These are phyloP conservation scores for Paramecium biaurelia DNA, from an alignment of 73 alveolate genomes.

Conservation along the genomic window DNA sequence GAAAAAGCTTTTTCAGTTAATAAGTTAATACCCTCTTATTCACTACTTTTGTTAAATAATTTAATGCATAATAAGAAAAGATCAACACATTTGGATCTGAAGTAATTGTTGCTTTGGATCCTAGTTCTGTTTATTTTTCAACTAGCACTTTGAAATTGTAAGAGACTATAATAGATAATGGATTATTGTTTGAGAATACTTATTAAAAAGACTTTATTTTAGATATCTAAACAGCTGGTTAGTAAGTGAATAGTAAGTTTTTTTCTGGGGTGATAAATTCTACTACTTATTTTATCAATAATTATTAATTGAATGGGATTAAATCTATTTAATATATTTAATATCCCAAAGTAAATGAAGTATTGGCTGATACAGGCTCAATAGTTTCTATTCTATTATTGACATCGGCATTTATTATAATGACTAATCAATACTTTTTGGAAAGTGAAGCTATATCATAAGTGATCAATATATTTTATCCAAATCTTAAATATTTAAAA, in stretches of 20 bases:
- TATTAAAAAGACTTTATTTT: not conserved
- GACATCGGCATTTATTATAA: not conserved
- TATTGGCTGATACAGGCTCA: slow-evolving; percentile 39
- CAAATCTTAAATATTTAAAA: not conserved
- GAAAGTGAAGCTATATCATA: not conserved
- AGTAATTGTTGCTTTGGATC: not conserved
- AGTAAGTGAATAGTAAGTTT: not conserved
- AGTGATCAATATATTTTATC: slow-evolving; percentile 9
- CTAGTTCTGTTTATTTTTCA: not conserved
- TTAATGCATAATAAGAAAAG: not conserved
- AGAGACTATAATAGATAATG: not conserved
- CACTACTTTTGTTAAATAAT: not conserved
- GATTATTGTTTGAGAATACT: not conserved
- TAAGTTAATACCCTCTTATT: not conserved
- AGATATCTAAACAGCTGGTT: not conserved
- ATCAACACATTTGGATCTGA: not conserved
- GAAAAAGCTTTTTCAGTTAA: not conserved
- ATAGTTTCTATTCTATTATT: slow-evolving; percentile 7
- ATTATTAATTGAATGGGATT: not conserved
- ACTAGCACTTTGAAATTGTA: not conserved
- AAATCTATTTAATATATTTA: not conserved
- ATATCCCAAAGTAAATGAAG: slow-evolving; percentile 20
- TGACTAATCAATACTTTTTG: not conserved
- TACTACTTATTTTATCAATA: not conserved
- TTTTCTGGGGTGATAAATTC: not conserved